These are phyloP conservation scores for Mycena filopes DNA, from an alignment of 768 basidiomycete species.

Conservation along the genomic window DNA sequence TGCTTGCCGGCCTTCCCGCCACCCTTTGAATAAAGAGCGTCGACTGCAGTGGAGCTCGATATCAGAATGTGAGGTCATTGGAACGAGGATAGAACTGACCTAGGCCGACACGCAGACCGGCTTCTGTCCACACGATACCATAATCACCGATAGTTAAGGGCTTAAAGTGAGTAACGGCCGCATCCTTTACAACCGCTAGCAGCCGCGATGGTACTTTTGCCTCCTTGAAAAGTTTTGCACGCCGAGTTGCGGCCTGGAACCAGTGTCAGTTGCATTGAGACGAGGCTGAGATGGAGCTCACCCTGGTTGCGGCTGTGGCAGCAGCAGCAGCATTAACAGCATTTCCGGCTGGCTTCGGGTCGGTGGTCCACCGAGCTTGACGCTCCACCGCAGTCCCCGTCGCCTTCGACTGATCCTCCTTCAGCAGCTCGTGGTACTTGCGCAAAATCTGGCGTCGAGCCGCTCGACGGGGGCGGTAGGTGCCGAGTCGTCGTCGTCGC, in stretches of 20 bases:
- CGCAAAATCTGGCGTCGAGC: not conserved
- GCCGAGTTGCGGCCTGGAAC: not conserved
- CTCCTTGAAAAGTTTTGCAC: constrained; percentile 6
- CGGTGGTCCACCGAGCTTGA: constrained; percentile 1
- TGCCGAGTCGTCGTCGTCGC: not conserved
- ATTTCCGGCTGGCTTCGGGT: not conserved
- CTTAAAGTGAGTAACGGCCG: not conserved
- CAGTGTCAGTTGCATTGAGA: not conserved
- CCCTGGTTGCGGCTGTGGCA: constrained; percentile 7
- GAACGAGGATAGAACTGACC: not conserved
- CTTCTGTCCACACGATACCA: constrained; percentile 9
- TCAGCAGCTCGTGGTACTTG: constrained; percentile 2
- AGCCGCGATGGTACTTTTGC: not conserved
- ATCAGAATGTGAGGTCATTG: not conserved
- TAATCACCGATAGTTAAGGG: not conserved
- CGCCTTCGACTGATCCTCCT: constrained; percentile 3
- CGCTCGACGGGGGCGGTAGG: not conserved
- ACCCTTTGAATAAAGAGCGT: constrained; percentile 38
- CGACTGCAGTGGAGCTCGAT: constrained; percentile 28
- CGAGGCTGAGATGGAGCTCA: not conserved
- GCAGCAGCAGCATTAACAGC: constrained; percentile 5
- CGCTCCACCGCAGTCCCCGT: constrained; percentile 6
- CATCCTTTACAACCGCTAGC: not conserved
- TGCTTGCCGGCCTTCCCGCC: constrained; percentile 43
- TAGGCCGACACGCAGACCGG: not conserved